Percentiles rank a stretch among this genome's conserved stretches.
phyloP scores from a whole-genome alignment of 495 filamentous ascomycete species.

The Hyphodiscus hymeniophilus region DNA sequence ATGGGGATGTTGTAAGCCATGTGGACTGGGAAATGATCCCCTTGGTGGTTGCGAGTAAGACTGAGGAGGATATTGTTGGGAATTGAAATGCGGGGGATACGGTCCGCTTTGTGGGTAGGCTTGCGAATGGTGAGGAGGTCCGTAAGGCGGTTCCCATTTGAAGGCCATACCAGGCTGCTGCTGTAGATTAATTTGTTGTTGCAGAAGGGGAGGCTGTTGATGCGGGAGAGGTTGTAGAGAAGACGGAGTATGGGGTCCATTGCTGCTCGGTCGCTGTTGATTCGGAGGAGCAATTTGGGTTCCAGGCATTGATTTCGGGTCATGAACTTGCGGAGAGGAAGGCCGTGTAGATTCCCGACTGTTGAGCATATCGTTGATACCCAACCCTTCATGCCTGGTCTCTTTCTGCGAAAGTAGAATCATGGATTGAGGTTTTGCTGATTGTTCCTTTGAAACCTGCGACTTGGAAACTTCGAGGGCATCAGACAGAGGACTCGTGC shows the following conservation, averaged over 20 bases:
- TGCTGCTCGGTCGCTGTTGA: slow-evolving; percentile 10
- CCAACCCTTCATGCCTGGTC: slow-evolving; percentile 12
- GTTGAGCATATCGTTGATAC: slow-evolving; percentile 16
- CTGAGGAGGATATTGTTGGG: slow-evolving; percentile 11
- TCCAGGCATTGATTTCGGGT: slow-evolving; percentile 1
- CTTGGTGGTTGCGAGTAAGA: slow-evolving; percentile 3
- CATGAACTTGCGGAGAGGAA: slow-evolving; percentile 2
- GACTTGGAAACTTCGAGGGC: slow-evolving; percentile 1
- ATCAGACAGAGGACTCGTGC: neutral
- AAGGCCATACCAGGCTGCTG: slow-evolving; percentile 13
- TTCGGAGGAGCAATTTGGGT: neutral
- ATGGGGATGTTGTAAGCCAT: slow-evolving; percentile 17
- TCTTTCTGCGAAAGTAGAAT: neutral
- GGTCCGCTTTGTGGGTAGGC: slow-evolving; percentile 2
- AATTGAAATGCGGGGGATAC: slow-evolving; percentile 1
- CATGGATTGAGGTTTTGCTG: slow-evolving; percentile 13
- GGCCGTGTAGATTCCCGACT: slow-evolving; percentile 3
- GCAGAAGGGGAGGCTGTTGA: slow-evolving; percentile 3
- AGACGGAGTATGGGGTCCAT: slow-evolving; percentile 14
- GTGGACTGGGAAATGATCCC: slow-evolving; percentile 19
- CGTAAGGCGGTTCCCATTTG: slow-evolving; percentile 44
- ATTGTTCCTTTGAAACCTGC: slow-evolving; percentile 11
- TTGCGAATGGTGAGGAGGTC: slow-evolving; percentile 14
- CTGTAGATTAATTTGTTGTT: slow-evolving; percentile 21
- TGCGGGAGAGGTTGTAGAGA: slow-evolving; percentile 10